Evolutionary conservation across 805 yeast species (phyloP).

Genomic region (Kuraishia capsulata): DNA sequence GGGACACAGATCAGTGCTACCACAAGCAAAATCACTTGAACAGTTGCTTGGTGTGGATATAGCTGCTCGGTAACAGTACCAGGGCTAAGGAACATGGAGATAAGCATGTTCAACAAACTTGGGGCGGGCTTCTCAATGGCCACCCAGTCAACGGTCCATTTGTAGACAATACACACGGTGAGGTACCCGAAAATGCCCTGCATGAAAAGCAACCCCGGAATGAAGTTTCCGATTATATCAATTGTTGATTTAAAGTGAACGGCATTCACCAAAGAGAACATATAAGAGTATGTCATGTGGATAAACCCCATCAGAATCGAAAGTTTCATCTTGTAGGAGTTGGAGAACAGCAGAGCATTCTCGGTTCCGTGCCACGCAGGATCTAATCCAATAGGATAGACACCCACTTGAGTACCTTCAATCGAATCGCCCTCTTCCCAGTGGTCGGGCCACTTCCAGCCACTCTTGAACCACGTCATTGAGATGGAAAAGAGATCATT

Average conservation of each 20-base stretch:
- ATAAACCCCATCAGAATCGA: constrained; percentile 68
- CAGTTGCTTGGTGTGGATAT: constrained; percentile 53
- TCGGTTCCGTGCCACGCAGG: constrained; percentile 79
- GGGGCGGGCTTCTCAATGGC: constrained; percentile 58
- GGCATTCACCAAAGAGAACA: constrained; percentile 60
- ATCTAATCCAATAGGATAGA: constrained; percentile 58
- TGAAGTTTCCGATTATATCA: constrained; percentile 63
- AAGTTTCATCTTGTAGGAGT: constrained; percentile 71
- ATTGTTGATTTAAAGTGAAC: constrained; percentile 46
- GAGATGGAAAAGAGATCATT: constrained; percentile 67
- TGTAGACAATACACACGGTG: constrained; percentile 56
- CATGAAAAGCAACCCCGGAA: constrained; percentile 70
- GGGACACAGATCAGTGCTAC: constrained; percentile 65
- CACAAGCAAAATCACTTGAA: constrained; percentile 48
- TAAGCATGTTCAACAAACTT: constrained; percentile 64
- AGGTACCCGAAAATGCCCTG: constrained; percentile 70
- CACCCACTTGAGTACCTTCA: constrained; percentile 37
- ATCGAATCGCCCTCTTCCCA: constrained; percentile 42
- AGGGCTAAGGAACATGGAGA: constrained; percentile 68
- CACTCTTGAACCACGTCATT: constrained; percentile 56
- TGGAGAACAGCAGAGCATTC: constrained; percentile 57
- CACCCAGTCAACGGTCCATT: constrained; percentile 70
- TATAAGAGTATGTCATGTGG: constrained; percentile 66
- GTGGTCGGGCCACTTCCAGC: constrained; percentile 58
- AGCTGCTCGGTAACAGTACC: constrained; percentile 59